Conservation (phyloP, 495 filamentous ascomycete species). For the Xanthoparmelia taractica region DNA sequence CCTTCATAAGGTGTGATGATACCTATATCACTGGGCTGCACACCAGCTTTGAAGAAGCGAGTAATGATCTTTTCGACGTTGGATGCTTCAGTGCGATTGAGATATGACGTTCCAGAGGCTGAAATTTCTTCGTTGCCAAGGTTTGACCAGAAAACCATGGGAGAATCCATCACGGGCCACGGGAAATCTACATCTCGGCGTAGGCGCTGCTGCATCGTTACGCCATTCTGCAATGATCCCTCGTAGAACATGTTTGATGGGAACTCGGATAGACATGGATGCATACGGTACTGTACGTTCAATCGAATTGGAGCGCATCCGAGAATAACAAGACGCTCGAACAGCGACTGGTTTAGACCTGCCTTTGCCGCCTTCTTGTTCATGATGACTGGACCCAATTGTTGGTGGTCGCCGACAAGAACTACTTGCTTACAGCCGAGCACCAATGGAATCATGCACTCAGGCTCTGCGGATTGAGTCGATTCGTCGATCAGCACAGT, state of each 20-base stretch:
- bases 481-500: constrained; percentile 98
- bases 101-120: constrained; percentile 92
- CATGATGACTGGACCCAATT: constrained; percentile 98
- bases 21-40: constrained; percentile 83
- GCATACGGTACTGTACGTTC: constrained; percentile 99
- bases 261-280: constrained; percentile 94
- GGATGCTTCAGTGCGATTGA: constrained; percentile 92
- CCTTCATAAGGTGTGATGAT: constrained; percentile 99
- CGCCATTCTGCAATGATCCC: constrained; percentile 92
- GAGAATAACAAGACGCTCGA: constrained; percentile 91
- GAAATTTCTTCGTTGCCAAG: constrained; percentile 96
- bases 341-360: constrained; percentile 92
- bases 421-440: constrained; percentile 98
- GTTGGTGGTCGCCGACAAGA: constrained; percentile 95
- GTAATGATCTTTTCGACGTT: constrained; percentile 98
- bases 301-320: constrained; percentile 88
- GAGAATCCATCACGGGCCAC: constrained; percentile 87
- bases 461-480: constrained; percentile 96
- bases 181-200: constrained; percentile 96
- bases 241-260: constrained; percentile 99
- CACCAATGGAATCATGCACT: constrained; percentile 98
- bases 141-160: constrained; percentile 99
- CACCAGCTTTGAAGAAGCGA: constrained; percentile 98
- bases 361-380: constrained; percentile 99
- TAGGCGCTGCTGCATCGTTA: constrained; percentile 80